Base-by-base conservation (phyloP, 768 basidiomycete species). In the Suillus cothurnatus region DNA sequence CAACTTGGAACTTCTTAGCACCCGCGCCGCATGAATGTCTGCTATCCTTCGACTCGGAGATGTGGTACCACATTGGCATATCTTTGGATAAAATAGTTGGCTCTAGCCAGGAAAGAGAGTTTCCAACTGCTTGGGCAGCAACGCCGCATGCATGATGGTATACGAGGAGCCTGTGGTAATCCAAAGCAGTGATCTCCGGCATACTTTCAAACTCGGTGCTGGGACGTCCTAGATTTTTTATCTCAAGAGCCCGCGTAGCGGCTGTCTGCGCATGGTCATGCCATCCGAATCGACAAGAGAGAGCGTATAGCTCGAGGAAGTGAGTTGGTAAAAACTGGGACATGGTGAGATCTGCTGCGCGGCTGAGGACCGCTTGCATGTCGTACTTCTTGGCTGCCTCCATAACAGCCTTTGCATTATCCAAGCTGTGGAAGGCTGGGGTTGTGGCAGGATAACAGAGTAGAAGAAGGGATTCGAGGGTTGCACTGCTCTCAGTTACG, bases 71-170 rank as follows among this genome's bases (percentile, higher is more conserved):
- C 34, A 34, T 34, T 34, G 34, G 34, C 34, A 34, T 34, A 34
- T 34, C 9, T 34, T 9, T 11, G 8, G 34, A 34, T 34, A 9
- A 34, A 34, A 34, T 34, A 34, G 8, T 34, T 34, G 34, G 34
- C 34, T 34, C 8, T 9, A 34, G 17, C 57, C 57, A 58, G 23
- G 23, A 38, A 23, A 57, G 57, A 39, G 23, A 26, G 8, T 58
- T 23, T 34, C 64, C 49, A 4, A 64, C 26, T 32, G 21, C 17
- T 65, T 53, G 34, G 3, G 66, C 66, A 15, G 15, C 43, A 1
- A 45, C 74, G 8, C 79, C 80, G 66, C 82, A 82, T 38, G 71
- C 63, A 43, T 73, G 71, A 68, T 82, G 81, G 67, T 83, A 84
- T 39, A 78, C 73, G 55, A 80, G 77, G 41, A 84, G 73, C 32